A percentile compares a stretch with the other conserved stretches of the same genome.
These are phyloP conservation scores for Reutealis trisperma DNA, from an alignment of 345 rosid species.

Conservation along the genomic window DNA sequence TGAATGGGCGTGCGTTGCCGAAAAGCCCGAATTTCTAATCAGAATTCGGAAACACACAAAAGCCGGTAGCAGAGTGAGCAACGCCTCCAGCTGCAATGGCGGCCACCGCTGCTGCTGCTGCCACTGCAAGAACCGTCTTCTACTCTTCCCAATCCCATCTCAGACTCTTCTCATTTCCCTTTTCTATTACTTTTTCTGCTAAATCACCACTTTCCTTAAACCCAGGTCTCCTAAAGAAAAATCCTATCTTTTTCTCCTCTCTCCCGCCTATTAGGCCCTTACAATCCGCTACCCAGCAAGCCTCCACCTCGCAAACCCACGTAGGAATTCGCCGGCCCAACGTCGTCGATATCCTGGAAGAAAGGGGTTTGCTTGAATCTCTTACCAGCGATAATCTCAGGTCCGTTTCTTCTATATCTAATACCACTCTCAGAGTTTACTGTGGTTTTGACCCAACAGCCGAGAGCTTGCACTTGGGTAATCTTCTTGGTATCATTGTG, in stretches of 20 bases:
- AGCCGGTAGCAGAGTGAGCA: background rate
- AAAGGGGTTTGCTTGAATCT: constrained; percentile 85
- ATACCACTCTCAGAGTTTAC: constrained; percentile 56
- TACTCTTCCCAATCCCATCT: constrained; percentile 33
- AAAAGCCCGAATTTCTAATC: background rate
- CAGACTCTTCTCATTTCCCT: constrained; percentile 36
- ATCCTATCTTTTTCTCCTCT: constrained; percentile 27
- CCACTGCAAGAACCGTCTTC: constrained; percentile 40
- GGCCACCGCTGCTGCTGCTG: constrained; percentile 23
- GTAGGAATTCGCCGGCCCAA: constrained; percentile 38
- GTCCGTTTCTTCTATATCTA: constrained; percentile 50
- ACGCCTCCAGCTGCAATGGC: constrained; percentile 15
- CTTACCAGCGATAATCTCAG: constrained; percentile 74
- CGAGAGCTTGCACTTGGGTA: constrained; percentile 89
- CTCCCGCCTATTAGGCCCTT: constrained; percentile 31
- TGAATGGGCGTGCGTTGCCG: background rate
- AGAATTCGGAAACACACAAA: background rate
- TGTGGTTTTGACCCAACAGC: constrained; percentile 99
- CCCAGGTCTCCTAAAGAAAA: constrained; percentile 19
- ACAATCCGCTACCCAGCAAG: constrained; percentile 29
- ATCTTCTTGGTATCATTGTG: constrained; percentile 84
- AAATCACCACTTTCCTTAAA: constrained; percentile 16
- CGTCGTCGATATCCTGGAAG: constrained; percentile 69
- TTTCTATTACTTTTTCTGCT: constrained; percentile 20
- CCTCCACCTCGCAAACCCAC: constrained; percentile 23